These are phyloP conservation scores for Neurospora sp. DNA, from an alignment of 2,329 filamentous ascomycete species.

Conservation along the genomic window DNA sequence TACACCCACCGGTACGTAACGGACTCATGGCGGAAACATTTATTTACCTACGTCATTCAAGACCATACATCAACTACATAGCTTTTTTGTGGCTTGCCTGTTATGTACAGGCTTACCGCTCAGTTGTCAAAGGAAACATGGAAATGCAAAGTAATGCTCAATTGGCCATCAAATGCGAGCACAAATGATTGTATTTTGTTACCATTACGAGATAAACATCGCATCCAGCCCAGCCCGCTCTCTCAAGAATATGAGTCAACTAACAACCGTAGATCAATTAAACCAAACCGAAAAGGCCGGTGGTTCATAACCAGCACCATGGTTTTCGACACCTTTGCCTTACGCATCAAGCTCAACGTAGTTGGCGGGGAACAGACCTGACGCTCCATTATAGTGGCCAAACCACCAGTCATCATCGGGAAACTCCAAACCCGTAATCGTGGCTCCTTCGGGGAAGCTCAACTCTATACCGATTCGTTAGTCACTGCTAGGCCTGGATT, in stretches of 20 bases:
- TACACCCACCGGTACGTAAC: not conserved
- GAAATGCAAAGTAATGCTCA: not conserved
- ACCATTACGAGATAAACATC: not conserved
- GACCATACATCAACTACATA: not conserved
- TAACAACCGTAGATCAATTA: not conserved
- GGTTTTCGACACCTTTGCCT: not conserved
- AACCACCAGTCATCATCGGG: slow-evolving; percentile 99
- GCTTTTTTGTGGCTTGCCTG: not conserved
- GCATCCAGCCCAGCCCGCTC: not conserved
- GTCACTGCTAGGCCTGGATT: slow-evolving; percentile 11
- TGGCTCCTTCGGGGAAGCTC: slow-evolving; percentile 84
- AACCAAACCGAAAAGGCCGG: not conserved
- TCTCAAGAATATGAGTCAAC: not conserved
- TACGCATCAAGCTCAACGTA: slow-evolving; percentile 50
- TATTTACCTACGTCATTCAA: not conserved
- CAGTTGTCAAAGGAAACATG: not conserved
- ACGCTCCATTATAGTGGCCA: slow-evolving; percentile 69
- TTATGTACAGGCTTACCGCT: not conserved
- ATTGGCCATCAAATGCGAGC: not conserved
- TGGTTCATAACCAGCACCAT: not conserved
- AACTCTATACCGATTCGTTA: slow-evolving; percentile 43
- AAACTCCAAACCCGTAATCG: slow-evolving; percentile 77
- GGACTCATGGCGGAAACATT: not conserved
- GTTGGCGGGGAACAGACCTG: slow-evolving; percentile 75
- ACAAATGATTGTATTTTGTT: not conserved